A percentile compares a stretch with the other conserved stretches of the same genome.
phyloP scores from a whole-genome alignment of 176 grass and related monocot genomes.

The Carex scoparia region DNA sequence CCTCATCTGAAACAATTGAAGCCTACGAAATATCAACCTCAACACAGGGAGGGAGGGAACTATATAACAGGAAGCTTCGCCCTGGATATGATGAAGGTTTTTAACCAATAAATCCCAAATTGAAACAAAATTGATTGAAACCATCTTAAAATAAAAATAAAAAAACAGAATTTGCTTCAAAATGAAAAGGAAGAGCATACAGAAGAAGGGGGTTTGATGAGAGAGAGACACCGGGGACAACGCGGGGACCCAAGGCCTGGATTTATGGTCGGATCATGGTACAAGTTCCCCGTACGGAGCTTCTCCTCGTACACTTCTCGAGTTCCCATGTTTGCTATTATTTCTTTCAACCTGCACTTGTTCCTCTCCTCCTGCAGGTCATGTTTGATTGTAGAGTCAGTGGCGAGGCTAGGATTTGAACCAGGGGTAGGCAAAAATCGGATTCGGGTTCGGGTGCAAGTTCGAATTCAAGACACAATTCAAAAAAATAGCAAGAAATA shows the following conservation, averaged over 20 bases:
- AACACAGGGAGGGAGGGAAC: no score
- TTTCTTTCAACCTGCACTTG: background rate
- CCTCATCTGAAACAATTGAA: no score
- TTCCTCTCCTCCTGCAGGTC: no score
- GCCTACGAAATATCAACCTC: no score
- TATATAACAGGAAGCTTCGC: background rate
- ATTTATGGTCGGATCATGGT: constrained; percentile 84
- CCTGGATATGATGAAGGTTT: constrained; percentile 29
- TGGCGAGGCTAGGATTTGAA: no score
- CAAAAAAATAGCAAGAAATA: no score
- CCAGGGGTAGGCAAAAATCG: no score
- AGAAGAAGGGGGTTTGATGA: constrained; percentile 51
- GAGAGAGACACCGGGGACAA: constrained; percentile 85
- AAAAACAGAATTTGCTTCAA: background rate
- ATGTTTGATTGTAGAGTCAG: no score
- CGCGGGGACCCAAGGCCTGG: constrained; percentile 74
- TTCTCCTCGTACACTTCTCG: constrained; percentile 98
- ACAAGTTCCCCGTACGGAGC: constrained; percentile 69
- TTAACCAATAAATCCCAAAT: background rate
- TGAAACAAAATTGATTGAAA: background rate
- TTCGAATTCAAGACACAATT: no score
- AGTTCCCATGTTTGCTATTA: constrained; percentile 55
- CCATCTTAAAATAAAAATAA: background rate
- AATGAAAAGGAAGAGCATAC: constrained; percentile 13
- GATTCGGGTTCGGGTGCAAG: no score